Evolutionary conservation across 179 eudicot genomes (phyloP).

Genomic region (Carnegiea gigantea): DNA sequence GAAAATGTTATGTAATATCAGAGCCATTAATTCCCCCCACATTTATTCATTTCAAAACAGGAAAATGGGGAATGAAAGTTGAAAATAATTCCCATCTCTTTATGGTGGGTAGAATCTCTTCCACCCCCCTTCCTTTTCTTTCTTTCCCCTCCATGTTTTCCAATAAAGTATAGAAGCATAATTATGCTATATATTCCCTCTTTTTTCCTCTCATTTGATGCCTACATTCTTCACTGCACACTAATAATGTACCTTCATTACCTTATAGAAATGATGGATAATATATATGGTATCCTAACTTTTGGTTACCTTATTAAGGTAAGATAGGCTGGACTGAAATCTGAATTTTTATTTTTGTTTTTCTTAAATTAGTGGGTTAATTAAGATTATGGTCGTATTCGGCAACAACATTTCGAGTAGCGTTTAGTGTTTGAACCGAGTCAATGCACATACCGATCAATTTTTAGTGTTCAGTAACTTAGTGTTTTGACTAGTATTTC

Average conservation of each 20-base stretch:
- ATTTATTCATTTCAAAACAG: background rate
- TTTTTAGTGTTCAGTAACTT: no score
- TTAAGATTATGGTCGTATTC: background rate
- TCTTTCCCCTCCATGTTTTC: background rate
- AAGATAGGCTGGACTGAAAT: background rate
- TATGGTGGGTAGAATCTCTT: constrained; percentile 17
- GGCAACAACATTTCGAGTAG: no score
- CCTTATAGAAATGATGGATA: no score
- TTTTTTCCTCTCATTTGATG: background rate
- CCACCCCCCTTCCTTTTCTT: no score
- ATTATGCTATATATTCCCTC: constrained; percentile 16
- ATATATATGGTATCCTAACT: background rate
- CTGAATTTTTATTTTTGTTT: background rate
- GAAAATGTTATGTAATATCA: no score
- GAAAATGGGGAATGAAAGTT: background rate
- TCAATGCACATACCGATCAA: no score
- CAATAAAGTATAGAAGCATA: constrained; percentile 14
- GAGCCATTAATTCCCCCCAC: background rate
- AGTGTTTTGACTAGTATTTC: no score
- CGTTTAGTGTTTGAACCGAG: no score
- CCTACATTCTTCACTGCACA: background rate
- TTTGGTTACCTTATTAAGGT: background rate
- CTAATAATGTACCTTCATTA: background rate
- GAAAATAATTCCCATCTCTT: constrained; percentile 5
- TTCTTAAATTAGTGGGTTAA: background rate